phyloP scores from a whole-genome alignment of 805 yeast species.

The Candida rishiriensis region DNA sequence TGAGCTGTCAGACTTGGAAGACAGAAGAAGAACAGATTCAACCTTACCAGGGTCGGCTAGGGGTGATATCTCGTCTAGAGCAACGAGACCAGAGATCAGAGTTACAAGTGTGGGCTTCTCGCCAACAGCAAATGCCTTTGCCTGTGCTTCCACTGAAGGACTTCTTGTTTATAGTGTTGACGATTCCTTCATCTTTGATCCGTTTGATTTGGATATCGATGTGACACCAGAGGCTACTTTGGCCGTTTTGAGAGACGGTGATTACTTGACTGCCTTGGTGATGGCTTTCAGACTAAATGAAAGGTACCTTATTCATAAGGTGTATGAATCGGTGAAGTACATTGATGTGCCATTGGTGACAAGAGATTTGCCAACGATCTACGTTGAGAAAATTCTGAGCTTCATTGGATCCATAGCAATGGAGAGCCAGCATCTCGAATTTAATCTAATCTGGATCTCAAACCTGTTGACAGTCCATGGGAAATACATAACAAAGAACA shows the following conservation, averaged over 20 bases:
- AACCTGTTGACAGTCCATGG: slow-evolving; percentile 72
- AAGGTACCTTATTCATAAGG: slow-evolving; percentile 59
- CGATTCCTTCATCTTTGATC: slow-evolving; percentile 75
- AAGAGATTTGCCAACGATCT: slow-evolving; percentile 70
- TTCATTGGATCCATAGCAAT: slow-evolving; percentile 66
- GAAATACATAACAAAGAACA: slow-evolving; percentile 56
- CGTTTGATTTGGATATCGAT: slow-evolving; percentile 90
- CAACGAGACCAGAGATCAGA: slow-evolving; percentile 75
- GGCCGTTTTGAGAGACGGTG: slow-evolving; percentile 54
- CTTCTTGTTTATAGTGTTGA: slow-evolving; percentile 77
- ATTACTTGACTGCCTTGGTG: slow-evolving; percentile 72
- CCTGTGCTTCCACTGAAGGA: slow-evolving; percentile 96
- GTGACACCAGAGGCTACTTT: slow-evolving; percentile 77
- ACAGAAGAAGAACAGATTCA: slow-evolving; percentile 47
- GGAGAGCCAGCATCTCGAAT: slow-evolving; percentile 81
- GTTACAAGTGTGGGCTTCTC: slow-evolving; percentile 77
- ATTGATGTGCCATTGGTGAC: slow-evolving; percentile 65
- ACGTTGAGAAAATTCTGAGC: slow-evolving; percentile 59
- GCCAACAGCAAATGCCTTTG: slow-evolving; percentile 86
- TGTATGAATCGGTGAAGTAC: slow-evolving; percentile 70
- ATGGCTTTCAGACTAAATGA: slow-evolving; percentile 96
- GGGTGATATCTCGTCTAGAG: slow-evolving; percentile 75
- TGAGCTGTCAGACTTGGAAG: slow-evolving; percentile 81
- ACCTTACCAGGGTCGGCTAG: slow-evolving; percentile 83
- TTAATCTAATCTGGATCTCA: slow-evolving; percentile 77